phyloP scores from a whole-genome alignment of 208 protist species.

The Trypanosoma grayi region DNA sequence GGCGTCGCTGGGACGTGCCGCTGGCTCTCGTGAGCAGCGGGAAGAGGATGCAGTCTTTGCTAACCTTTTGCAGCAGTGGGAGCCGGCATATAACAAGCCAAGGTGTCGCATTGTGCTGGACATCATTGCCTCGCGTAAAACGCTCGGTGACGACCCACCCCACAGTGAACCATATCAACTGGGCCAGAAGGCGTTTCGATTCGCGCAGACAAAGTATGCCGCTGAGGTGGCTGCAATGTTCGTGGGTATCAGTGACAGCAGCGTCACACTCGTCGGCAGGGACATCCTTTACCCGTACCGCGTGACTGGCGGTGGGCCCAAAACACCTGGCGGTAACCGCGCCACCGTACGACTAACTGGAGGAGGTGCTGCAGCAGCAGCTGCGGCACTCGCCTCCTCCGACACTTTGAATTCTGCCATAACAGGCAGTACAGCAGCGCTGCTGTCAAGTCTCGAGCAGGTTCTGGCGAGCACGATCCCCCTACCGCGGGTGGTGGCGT shows the following conservation, averaged over 20 bases:
- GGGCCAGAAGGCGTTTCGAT: conserved; percentile 45
- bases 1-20: neutral
- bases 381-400: neutral
- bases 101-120: conserved; percentile 42
- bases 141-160: conserved; percentile 40
- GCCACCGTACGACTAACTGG: neutral
- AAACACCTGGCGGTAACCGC: neutral
- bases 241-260: conserved; percentile 62
- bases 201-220: conserved; percentile 18
- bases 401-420: neutral
- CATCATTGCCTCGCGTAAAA: conserved; percentile 79
- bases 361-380: neutral
- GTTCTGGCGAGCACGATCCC: conserved; percentile 17
- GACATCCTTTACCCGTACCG: conserved; percentile 75
- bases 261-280: conserved; percentile 45
- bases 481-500: conserved; percentile 5
- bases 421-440: neutral
- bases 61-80: conserved; percentile 12
- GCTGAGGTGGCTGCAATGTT: conserved; percentile 13
- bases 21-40: neutral
- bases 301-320: neutral
- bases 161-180: conserved; percentile 57
- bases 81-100: conserved; percentile 13
- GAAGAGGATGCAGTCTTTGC: conserved; percentile 16
- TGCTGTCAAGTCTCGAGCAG: conserved; percentile 17